Percentiles rank a stretch among this genome's conserved stretches.
Conservation (phyloP, 495 filamentous ascomycete species). For the Barbatosphaeria neglecta region DNA sequence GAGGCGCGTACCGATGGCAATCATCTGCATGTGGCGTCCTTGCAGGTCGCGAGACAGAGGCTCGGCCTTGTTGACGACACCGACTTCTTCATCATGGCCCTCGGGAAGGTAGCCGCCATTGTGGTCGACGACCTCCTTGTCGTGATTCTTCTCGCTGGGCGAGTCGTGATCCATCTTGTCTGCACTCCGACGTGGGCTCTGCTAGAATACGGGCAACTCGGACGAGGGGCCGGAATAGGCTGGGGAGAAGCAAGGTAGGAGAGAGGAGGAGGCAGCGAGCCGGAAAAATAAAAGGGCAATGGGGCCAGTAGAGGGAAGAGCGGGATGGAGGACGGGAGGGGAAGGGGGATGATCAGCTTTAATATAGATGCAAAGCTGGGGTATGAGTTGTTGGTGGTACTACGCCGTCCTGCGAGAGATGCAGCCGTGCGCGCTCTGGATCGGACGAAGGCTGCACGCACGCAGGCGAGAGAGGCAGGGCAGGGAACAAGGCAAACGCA, state of each 20-base stretch:
- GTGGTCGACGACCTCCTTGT: slow-evolving; percentile 1
- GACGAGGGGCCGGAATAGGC: background rate
- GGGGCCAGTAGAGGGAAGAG: background rate
- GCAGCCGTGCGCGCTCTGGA: background rate
- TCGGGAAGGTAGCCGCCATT: slow-evolving; percentile 3
- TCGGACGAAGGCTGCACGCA: background rate
- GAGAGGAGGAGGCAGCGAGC: background rate
- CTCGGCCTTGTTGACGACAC: slow-evolving; percentile 10
- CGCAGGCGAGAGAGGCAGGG: background rate
- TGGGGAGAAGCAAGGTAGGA: background rate
- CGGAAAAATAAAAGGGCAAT: background rate
- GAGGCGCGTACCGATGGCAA: slow-evolving; percentile 49
- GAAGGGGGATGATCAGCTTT: background rate
- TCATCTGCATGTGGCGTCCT: slow-evolving; percentile 60
- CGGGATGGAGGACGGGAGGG: background rate
- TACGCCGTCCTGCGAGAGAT: no score
- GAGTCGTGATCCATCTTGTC: background rate
- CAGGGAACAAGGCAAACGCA: background rate
- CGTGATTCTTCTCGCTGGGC: background rate
- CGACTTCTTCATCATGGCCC: slow-evolving; percentile 18
- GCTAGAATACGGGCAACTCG: background rate
- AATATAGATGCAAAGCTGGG: background rate
- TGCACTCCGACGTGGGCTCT: background rate
- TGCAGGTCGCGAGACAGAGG: slow-evolving; percentile 20
- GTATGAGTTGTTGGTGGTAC: background rate